Conservation (phyloP, 139 green algal genomes). For the Ettlia oleoabundans region DNA sequence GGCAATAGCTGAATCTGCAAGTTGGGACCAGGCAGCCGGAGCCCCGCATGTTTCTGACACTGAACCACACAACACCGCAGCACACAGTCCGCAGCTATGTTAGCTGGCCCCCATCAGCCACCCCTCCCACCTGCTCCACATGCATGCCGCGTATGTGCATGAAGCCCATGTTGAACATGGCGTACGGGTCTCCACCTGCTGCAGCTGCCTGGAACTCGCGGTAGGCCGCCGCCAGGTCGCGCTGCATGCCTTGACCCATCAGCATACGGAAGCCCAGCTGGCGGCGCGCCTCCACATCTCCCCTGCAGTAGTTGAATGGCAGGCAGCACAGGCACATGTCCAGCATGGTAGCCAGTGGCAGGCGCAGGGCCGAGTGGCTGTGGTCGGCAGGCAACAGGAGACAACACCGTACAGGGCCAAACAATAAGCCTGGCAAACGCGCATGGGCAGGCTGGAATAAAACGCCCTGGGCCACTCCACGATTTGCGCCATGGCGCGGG, state of each 20-base stretch:
- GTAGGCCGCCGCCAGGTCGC: slow-evolving; percentile 11
- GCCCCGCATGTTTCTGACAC: too few species aligned
- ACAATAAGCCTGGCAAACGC: too few species aligned
- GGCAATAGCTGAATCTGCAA: neutral
- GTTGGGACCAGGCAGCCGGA: neutral
- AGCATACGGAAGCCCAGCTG: slow-evolving; percentile 43
- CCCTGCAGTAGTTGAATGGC: too few species aligned
- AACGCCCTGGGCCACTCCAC: too few species aligned
- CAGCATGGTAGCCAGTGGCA: neutral
- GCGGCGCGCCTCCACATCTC: slow-evolving; percentile 14
- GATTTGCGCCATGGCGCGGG: too few species aligned
- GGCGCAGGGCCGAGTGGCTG: too few species aligned
- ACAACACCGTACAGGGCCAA: too few species aligned
- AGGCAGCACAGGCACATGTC: neutral
- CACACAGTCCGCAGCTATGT: too few species aligned
- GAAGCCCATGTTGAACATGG: slow-evolving; percentile 58
- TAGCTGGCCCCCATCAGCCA: neutral
- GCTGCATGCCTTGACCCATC: slow-evolving; percentile 19
- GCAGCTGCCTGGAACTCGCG: slow-evolving; percentile 10
- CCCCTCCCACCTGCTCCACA: neutral
- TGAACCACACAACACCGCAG: too few species aligned
- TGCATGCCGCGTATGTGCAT: slow-evolving; percentile 51
- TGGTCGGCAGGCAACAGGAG: too few species aligned
- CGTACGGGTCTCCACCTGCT: neutral
- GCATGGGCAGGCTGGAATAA: too few species aligned